A percentile compares a stretch with the other conserved stretches of the same genome.
Evolutionary conservation across 1,139 yeast genomes (phyloP).

Genomic region (Sugiyamaella novakii): DNA sequence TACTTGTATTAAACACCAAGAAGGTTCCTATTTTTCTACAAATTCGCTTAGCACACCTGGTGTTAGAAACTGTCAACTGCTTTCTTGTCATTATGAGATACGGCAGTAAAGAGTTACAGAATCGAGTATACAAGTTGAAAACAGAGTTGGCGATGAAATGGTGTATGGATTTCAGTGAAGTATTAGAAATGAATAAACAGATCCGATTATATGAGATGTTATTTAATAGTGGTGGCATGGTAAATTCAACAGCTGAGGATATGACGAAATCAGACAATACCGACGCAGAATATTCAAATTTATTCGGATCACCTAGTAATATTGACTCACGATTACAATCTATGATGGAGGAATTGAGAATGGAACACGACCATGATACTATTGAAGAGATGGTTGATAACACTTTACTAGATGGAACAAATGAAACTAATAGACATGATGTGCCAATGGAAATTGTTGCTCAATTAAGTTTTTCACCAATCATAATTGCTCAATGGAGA

Average conservation of each 20-base stretch:
- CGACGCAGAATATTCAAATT: neutral
- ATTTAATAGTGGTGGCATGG: neutral
- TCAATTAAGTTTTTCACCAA: slow-evolving; percentile 22
- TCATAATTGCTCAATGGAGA: slow-evolving; percentile 25
- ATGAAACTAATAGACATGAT: neutral
- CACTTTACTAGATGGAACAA: slow-evolving; percentile 17
- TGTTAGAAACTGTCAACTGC: slow-evolving; percentile 30
- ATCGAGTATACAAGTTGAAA: slow-evolving; percentile 13
- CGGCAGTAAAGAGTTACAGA: slow-evolving; percentile 22
- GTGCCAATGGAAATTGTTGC: slow-evolving; percentile 29
- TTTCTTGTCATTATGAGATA: slow-evolving; percentile 25
- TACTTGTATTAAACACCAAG: slow-evolving; percentile 21
- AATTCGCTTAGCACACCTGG: slow-evolving; percentile 26
- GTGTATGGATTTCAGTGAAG: slow-evolving; percentile 15
- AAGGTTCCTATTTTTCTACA: slow-evolving; percentile 32
- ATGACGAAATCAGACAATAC: neutral
- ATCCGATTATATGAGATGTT: neutral
- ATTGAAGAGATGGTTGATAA: slow-evolving; percentile 20
- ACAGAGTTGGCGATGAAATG: slow-evolving; percentile 23
- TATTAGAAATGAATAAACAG: slow-evolving; percentile 5
- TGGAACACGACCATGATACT: slow-evolving; percentile 7
- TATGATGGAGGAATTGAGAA: neutral
- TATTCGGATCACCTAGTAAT: neutral
- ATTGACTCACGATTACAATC: neutral
- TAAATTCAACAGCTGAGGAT: neutral